Evolutionary conservation across 1,139 yeast genomes (phyloP), one percentile per base, ranked within the genome.

Genomic region (Magnusiomyces ingens): DNA sequence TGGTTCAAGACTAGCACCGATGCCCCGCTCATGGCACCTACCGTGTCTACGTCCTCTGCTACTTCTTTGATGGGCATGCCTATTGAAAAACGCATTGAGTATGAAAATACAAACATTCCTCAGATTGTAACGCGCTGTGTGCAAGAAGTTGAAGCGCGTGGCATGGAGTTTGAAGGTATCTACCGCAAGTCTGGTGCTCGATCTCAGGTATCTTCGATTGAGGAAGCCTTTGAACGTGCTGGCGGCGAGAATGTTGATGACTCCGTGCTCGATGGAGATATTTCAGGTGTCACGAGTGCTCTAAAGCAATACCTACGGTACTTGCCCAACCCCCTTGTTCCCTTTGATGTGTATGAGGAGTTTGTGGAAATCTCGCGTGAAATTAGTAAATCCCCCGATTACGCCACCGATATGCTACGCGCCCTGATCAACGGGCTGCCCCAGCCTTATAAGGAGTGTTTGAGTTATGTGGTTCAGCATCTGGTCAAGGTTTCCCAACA

Each of bases 111-210:
- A 21, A 60, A 67, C 2, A 76, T 89, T 10, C 99, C 99, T 5
- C 69, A 80, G 57, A 80, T 93, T 45, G 77, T 93, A 12, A 74
- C 84, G 12, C 75, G 82, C 55, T 89, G 97, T 70, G 71, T 90
- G n/a, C 72, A 74, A 41, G 95, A 85, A 63, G 89, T 93, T 50
- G 96, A 91, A 69, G 66, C 67, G 45, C 73, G 90, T 58, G 91
- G 95, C 10, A 66, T 87, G 61, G 81, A 76, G 49, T 72, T 76
- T 44, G 98, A 91, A 69, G 99, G 99, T 4, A 78, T 93, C 43
- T 93, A 93, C 71, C 78, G 99, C 62, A 85, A 91, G 59, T 85
- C 95, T 21, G 99, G 98, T 1, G 90, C 93, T 5, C 81, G 85
- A 56, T 81, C 93, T 13, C 88, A 89, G 52, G 81, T 88, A 59